Evolutionary conservation across 345 rosid genomes (phyloP).

Genomic region (Barbarea vulgaris): DNA sequence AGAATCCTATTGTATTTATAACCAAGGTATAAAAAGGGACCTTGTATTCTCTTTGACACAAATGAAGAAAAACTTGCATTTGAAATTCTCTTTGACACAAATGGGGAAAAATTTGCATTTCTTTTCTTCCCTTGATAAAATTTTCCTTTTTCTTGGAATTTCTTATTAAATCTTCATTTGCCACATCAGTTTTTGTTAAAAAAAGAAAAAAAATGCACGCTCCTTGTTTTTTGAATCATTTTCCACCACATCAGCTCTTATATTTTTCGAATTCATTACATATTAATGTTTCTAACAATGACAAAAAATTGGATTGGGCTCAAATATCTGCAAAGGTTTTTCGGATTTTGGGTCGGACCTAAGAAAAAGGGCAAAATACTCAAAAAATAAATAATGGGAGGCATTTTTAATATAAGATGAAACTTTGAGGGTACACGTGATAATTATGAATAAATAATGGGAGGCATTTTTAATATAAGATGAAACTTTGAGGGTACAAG

Average conservation of each 20-base stretch:
- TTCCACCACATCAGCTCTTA: not conserved
- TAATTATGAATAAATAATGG: not conserved
- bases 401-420: not conserved
- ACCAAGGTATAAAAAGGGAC: not conserved
- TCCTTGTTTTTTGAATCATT: not conserved
- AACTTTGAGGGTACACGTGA: not conserved
- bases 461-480: not conserved
- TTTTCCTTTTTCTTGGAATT: not conserved
- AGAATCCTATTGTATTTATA: no score
- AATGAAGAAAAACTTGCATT: not conserved
- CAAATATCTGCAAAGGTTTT: not conserved
- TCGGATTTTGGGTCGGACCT: not conserved
- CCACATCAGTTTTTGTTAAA: not conserved
- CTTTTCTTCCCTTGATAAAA: not conserved
- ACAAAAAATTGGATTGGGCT: no score
- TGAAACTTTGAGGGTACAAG: not conserved
- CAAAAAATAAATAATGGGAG: not conserved
- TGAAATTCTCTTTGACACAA: no score
- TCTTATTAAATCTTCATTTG: not conserved
- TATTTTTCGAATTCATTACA: not conserved
- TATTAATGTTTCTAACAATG: not conserved
- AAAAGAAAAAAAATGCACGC: no score
- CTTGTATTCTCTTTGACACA: not conserved
- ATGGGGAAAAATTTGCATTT: no score
- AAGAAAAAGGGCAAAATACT: not conserved